phyloP scores from a whole-genome alignment of 495 filamentous ascomycete genomes.

The Neurospora tetraspora region DNA sequence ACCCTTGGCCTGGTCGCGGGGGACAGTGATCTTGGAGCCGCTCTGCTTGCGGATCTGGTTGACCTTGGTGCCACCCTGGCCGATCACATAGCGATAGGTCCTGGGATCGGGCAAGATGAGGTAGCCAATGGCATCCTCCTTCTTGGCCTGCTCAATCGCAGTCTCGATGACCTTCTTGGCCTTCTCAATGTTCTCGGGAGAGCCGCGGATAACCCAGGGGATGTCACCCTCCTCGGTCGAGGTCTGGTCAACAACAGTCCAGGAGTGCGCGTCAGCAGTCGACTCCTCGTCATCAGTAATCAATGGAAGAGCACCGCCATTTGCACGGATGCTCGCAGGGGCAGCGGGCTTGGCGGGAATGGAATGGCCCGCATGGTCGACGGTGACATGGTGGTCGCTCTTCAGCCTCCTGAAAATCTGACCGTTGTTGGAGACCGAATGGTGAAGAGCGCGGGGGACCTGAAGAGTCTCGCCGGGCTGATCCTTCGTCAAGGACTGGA shows the following conservation, averaged over 20 bases:
- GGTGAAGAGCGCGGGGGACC: constrained; percentile 71
- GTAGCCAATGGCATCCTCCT: constrained; percentile 69
- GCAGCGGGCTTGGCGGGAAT: constrained; percentile 55
- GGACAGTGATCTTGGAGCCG: constrained; percentile 84
- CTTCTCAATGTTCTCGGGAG: constrained; percentile 61
- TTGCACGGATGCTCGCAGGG: constrained; percentile 32
- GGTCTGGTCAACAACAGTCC: constrained; percentile 58
- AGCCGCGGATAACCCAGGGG: constrained; percentile 82
- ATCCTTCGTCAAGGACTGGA: constrained; percentile 69
- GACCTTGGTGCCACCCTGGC: constrained; percentile 79
- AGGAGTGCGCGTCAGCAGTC: constrained; percentile 57
- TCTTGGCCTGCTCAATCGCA: constrained; percentile 60
- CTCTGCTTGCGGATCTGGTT: constrained; percentile 87
- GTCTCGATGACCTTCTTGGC: constrained; percentile 61
- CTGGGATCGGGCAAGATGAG: constrained; percentile 81
- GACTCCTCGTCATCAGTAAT: constrained; percentile 75
- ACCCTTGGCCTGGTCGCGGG: constrained; percentile 61
- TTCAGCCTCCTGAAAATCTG: constrained; percentile 81
- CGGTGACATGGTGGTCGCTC: constrained; percentile 72
- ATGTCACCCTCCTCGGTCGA: constrained; percentile 60
- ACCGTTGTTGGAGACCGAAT: constrained; percentile 77
- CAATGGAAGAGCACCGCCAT: constrained; percentile 58
- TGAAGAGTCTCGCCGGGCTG: constrained; percentile 78
- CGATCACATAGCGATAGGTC: constrained; percentile 84
- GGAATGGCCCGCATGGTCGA: constrained; percentile 76